Evolutionary conservation across 2,329 filamentous ascomycete species (phyloP).

Genomic region (Fusarium scirpi): DNA sequence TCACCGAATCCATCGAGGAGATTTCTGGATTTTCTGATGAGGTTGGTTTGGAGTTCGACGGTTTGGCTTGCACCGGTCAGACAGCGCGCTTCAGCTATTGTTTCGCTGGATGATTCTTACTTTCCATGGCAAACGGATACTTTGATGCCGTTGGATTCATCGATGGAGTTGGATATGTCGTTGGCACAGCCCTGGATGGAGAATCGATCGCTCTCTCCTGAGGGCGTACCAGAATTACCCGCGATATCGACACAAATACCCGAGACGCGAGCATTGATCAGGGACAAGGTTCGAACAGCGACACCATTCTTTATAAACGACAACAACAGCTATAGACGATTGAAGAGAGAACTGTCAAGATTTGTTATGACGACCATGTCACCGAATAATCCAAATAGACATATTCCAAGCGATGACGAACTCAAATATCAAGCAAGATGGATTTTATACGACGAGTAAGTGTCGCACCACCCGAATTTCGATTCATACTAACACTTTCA

Average conservation of each 20-base stretch:
- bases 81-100: constrained; percentile 14
- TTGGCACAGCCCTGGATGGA: constrained; percentile 25
- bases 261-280: constrained; percentile 3
- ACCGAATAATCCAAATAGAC: constrained; percentile 34
- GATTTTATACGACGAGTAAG: constrained; percentile 40
- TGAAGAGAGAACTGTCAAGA: constrained; percentile 28
- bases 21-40: constrained; percentile 36
- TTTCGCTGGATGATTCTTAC: constrained; percentile 9
- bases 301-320: constrained; percentile 39
- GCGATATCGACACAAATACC: constrained; percentile 12
- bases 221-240: constrained; percentile 11
- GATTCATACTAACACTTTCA: constrained; percentile 3
- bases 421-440: constrained; percentile 36
- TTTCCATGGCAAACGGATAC: constrained; percentile 20
- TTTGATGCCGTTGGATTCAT: neutral
- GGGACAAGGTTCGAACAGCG: constrained; percentile 31
- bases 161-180: constrained; percentile 23
- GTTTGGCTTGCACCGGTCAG: constrained; percentile 25
- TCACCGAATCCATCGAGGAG: constrained; percentile 16
- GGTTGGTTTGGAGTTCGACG: constrained; percentile 34
- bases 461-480: neutral
- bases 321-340: constrained; percentile 36
- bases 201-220: constrained; percentile 24
- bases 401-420: constrained; percentile 35
- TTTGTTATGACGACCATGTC: constrained; percentile 40